phyloP scores from a whole-genome alignment of 2,329 filamentous ascomycete species.

The Talaromyces sp. region DNA sequence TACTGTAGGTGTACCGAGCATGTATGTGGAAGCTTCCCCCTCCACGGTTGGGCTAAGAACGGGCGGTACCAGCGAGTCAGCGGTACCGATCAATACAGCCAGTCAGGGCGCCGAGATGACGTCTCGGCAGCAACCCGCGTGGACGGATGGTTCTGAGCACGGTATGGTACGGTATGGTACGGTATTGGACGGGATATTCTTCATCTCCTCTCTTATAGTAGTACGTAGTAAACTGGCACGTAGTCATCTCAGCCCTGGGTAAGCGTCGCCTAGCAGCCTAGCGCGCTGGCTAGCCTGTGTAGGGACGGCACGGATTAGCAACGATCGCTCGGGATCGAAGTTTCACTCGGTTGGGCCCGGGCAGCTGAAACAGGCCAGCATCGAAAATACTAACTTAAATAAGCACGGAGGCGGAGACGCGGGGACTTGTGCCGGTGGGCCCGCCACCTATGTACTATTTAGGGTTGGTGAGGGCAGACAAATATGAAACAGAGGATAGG shows the following conservation, averaged over 20 bases:
- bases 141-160: neutral
- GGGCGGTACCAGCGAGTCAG: neutral
- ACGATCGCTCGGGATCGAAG: neutral
- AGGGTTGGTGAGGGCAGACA: no score
- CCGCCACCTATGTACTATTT: no score
- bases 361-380: neutral
- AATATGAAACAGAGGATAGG: no score
- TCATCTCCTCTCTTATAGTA: no score
- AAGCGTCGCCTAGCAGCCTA: neutral
- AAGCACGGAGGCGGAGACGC: neutral
- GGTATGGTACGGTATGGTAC: neutral
- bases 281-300: neutral
- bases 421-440: neutral
- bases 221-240: no score
- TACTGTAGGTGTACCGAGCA: neutral
- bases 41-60: neutral
- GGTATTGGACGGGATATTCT: neutral
- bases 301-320: neutral
- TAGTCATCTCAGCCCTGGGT: neutral
- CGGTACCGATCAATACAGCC: neutral
- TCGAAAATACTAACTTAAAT: neutral
- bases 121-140: neutral
- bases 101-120: neutral
- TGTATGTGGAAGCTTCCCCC: no score
- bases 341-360: neutral